Conservation (phyloP, 768 basidiomycete species). For the Termitomyces sp. region DNA sequence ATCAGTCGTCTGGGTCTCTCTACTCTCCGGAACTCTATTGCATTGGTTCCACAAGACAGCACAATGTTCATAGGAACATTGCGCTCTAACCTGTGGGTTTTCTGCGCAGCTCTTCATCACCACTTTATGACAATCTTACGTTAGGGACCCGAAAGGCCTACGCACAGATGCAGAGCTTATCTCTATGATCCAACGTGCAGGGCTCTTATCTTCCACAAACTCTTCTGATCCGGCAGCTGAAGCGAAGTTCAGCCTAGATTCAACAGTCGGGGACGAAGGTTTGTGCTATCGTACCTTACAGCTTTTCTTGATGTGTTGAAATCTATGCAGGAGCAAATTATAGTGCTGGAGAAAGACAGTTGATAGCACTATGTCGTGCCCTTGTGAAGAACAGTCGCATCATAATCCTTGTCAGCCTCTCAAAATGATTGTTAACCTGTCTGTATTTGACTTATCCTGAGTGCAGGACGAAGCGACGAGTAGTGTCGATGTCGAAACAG, state of each 20-base stretch:
- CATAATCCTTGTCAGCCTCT: slow-evolving; percentile 42
- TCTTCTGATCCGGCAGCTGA: slow-evolving; percentile 36
- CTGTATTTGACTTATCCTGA: background rate
- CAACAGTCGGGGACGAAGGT: slow-evolving; percentile 61
- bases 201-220: slow-evolving; percentile 50
- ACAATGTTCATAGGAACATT: slow-evolving; percentile 48
- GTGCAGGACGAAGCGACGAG: slow-evolving; percentile 58
- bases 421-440: background rate
- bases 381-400: slow-evolving; percentile 57
- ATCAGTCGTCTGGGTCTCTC: slow-evolving; percentile 50
- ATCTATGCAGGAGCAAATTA: slow-evolving; percentile 45
- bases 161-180: slow-evolving; percentile 59
- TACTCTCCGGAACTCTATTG: slow-evolving; percentile 43
- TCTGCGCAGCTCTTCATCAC: background rate
- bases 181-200: slow-evolving; percentile 52
- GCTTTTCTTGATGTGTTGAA: background rate
- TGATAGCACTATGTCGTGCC: slow-evolving; percentile 57
- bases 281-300: slow-evolving; percentile 1
- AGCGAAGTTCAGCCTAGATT: slow-evolving; percentile 63
- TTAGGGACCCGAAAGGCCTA: slow-evolving; percentile 24
- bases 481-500: slow-evolving; percentile 58
- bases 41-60: slow-evolving; percentile 66
- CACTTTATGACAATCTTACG: background rate
- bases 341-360: slow-evolving; percentile 61
- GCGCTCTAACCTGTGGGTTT: slow-evolving; percentile 37